phyloP scores from a whole-genome alignment of 2,329 filamentous ascomycete species.

The Ascomycota sp. region DNA sequence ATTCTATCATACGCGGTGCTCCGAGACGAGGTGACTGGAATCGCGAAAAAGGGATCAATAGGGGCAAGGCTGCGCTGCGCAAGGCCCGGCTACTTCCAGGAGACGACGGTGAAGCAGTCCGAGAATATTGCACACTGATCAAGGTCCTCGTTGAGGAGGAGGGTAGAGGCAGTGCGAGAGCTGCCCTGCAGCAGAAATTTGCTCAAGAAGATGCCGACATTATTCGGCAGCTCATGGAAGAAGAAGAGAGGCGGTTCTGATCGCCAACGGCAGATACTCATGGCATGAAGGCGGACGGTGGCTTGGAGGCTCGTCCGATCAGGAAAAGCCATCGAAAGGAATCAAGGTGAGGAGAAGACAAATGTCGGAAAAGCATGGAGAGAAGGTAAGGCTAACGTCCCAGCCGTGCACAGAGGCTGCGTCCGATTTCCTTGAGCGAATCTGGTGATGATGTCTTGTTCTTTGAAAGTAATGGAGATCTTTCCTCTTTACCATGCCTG shows the following conservation, averaged over 20 bases:
- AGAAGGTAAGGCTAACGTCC: conserved; percentile 13
- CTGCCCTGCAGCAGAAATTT: conserved; percentile 22
- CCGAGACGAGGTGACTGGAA: conserved; percentile 29
- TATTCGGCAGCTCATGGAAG: conserved; percentile 27
- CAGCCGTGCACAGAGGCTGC: conserved; percentile 22
- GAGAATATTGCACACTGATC: conserved; percentile 39
- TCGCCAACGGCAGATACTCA: not conserved
- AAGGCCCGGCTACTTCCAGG: conserved; percentile 26
- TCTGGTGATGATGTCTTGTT: conserved; percentile 2
- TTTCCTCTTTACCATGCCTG: conserved; percentile 9
- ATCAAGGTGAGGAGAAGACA: not conserved
- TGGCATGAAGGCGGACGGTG: not conserved
- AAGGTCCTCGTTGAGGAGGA: conserved; percentile 22
- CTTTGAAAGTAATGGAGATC: conserved; percentile 3
- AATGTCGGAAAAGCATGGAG: too few species aligned
- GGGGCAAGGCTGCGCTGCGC: conserved; percentile 32
- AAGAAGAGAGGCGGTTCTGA: conserved; percentile 15
- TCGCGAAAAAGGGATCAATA: conserved; percentile 33
- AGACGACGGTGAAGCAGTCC: conserved; percentile 36
- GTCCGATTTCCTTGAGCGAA: conserved; percentile 14
- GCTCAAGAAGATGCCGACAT: conserved; percentile 25
- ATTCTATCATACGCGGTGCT: conserved; percentile 13
- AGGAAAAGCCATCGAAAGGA: not conserved
- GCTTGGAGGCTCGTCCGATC: not conserved
- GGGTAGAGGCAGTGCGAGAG: conserved; percentile 11